These are phyloP conservation scores for Physcomitrium patens DNA, from an alignment of 225 moss, liverwort and hornwort species.

Conservation along the genomic window DNA sequence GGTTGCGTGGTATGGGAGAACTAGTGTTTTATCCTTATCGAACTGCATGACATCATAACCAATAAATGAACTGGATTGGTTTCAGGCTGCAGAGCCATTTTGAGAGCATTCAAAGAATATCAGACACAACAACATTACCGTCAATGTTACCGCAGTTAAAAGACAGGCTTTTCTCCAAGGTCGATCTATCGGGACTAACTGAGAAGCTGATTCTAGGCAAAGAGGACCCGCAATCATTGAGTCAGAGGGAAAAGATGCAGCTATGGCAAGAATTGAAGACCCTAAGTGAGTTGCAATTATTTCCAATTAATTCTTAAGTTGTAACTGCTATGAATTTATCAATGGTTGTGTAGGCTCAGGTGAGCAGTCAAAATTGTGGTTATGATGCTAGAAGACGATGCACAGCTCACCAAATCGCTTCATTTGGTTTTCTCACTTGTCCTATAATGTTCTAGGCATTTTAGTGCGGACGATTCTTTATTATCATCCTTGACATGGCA, in stretches of 20 bases:
- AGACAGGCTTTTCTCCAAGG: slow-evolving; percentile 75
- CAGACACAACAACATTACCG: slow-evolving; percentile 90
- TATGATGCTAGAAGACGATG: neutral
- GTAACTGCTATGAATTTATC: slow-evolving; percentile 24
- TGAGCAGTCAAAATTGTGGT: slow-evolving; percentile 15
- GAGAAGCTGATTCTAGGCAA: slow-evolving; percentile 87
- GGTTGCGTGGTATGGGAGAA: no score
- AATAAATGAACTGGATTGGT: slow-evolving; percentile 41
- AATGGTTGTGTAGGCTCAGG: slow-evolving; percentile 12
- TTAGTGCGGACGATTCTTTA: neutral
- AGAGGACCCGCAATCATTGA: slow-evolving; percentile 81
- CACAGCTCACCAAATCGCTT: neutral
- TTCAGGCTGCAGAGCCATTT: slow-evolving; percentile 97
- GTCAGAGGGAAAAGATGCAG: slow-evolving; percentile 80
- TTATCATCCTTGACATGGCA: neutral
- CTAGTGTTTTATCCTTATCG: slow-evolving; percentile 18
- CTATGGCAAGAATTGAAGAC: slow-evolving; percentile 98
- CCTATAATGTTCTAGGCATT: neutral
- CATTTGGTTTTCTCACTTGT: slow-evolving; percentile 15
- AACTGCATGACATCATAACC: slow-evolving; percentile 19
- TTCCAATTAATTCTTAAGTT: slow-evolving; percentile 14
- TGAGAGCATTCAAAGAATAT: slow-evolving; percentile 96
- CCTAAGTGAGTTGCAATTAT: slow-evolving; percentile 63
- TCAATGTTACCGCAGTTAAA: slow-evolving; percentile 88
- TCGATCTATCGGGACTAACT: slow-evolving; percentile 84